Conservation (phyloP, 1,139 yeast genomes). For the Pichia sp. region DNA sequence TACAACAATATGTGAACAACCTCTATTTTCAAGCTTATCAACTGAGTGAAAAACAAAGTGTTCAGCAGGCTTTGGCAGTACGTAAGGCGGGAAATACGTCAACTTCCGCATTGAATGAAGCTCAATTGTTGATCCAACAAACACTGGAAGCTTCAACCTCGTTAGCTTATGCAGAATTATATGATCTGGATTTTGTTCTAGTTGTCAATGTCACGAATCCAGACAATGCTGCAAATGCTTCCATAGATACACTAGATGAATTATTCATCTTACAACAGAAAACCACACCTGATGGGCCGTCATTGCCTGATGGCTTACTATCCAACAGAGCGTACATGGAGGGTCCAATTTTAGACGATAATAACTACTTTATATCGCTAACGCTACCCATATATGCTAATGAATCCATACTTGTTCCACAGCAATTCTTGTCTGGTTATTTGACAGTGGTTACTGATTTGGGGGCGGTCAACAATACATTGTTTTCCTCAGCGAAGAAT, state of each 20-base stretch:
- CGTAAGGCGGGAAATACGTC: conserved; percentile 69
- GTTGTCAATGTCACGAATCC: conserved; percentile 28
- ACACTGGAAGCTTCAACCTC: conserved; percentile 56
- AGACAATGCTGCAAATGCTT: conserved; percentile 29
- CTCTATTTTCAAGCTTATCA: conserved; percentile 66
- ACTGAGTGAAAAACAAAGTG: conserved; percentile 54
- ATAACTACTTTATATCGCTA: conserved; percentile 42
- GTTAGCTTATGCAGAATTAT: conserved; percentile 61
- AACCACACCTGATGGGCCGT: conserved; percentile 1
- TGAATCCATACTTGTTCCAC: conserved; percentile 56
- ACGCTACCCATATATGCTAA: conserved; percentile 70
- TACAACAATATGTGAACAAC: conserved; percentile 57
- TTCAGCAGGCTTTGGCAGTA: conserved; percentile 53
- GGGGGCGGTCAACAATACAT: conserved; percentile 40
- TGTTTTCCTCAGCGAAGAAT: conserved; percentile 41
- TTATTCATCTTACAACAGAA: conserved; percentile 30
- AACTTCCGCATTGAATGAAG: conserved; percentile 30
- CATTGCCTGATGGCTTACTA: conserved; percentile 33
- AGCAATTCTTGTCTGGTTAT: conserved; percentile 63
- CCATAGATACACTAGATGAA: conserved; percentile 30
- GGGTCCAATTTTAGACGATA: conserved; percentile 50
- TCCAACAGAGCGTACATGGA: conserved; percentile 39
- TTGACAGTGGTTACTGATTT: conserved; percentile 62
- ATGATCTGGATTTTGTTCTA: conserved; percentile 37
- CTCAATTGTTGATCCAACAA: conserved; percentile 45